These are phyloP conservation scores for Teratosphaeria gauchensis DNA, from an alignment of 2,329 filamentous ascomycete genomes.

Conservation along the genomic window DNA sequence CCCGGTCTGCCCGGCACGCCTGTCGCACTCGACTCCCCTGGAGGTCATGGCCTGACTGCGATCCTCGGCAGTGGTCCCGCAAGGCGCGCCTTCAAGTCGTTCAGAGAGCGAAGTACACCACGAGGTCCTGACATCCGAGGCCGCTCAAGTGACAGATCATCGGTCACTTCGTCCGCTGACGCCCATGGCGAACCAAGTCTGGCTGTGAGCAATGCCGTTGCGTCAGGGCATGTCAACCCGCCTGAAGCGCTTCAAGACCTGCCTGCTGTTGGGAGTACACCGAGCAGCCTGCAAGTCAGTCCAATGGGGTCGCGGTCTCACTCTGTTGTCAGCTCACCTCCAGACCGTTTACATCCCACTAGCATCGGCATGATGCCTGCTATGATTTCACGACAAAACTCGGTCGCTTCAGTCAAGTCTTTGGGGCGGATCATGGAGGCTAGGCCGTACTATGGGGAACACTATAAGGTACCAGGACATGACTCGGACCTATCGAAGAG, in stretches of 20 bases:
- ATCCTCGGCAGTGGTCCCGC: constrained; percentile 36
- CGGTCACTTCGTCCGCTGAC: constrained; percentile 40
- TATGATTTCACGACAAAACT: constrained; percentile 18
- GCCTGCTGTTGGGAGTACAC: constrained; percentile 25
- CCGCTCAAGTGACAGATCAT: constrained; percentile 54
- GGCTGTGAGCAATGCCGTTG: constrained; percentile 52
- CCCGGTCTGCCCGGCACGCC: constrained; percentile 37
- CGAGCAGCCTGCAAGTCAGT: constrained; percentile 17
- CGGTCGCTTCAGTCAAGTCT: constrained; percentile 19
- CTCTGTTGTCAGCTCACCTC: constrained; percentile 12
- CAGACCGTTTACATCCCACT: constrained; percentile 3
- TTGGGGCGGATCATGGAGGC: constrained; percentile 3
- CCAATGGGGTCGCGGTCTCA: constrained; percentile 15
- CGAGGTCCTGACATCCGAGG: constrained; percentile 43
- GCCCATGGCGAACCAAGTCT: constrained; percentile 52
- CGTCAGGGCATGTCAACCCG: constrained; percentile 49
- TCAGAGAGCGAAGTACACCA: constrained; percentile 33
- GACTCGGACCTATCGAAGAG: constrained; percentile 3
- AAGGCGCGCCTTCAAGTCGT: constrained; percentile 37
- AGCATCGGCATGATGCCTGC: constrained; percentile 5
- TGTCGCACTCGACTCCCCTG: constrained; percentile 32
- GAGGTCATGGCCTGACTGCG: constrained; percentile 33
- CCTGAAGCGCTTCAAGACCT: constrained; percentile 37
- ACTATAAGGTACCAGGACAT: not conserved
- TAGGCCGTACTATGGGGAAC: not conserved